A percentile compares a stretch with the other conserved stretches of the same genome.
These are phyloP conservation scores for Lentinus polychrous DNA, from an alignment of 1,284 basidiomycete species.

Conservation along the genomic window DNA sequence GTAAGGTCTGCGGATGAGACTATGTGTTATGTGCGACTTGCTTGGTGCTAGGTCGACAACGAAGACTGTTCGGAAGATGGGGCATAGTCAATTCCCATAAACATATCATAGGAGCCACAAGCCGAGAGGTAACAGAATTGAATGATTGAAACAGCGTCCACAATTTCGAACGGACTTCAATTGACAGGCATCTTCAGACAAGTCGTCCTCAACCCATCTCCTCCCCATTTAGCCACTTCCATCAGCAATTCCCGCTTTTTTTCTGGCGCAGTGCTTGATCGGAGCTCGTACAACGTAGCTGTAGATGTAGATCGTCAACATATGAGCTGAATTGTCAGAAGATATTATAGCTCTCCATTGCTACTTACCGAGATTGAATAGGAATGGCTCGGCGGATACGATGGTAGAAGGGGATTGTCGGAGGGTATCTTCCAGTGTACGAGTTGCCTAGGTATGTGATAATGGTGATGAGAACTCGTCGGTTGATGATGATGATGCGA, in stretches of 20 bases:
- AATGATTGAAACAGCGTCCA: too few species aligned
- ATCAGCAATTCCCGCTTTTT: conserved; percentile 68
- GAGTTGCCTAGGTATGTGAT: conserved; percentile 58
- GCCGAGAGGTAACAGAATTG: too few species aligned
- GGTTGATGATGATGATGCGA: too few species aligned
- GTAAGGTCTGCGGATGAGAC: too few species aligned
- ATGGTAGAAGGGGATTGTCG: conserved; percentile 57
- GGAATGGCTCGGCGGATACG: conserved; percentile 68
- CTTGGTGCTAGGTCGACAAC: too few species aligned
- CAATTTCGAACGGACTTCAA: conserved; percentile 9
- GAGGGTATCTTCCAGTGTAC: conserved; percentile 56
- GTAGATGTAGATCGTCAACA: conserved; percentile 5
- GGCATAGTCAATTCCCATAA: too few species aligned
- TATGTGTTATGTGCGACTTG: too few species aligned
- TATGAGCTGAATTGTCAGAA: too few species aligned
- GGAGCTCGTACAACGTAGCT: conserved; percentile 79
- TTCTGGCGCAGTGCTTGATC: conserved; percentile 58
- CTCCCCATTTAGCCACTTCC: conserved; percentile 76
- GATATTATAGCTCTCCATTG: background rate
- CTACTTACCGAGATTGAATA: conserved; percentile 73
- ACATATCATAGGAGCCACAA: too few species aligned
- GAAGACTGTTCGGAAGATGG: too few species aligned
- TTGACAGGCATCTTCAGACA: conserved; percentile 72
- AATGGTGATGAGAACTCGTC: background rate
- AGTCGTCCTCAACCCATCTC: conserved; percentile 71